phyloP scores from a whole-genome alignment of 2,329 filamentous ascomycete genomes.

The Periglandula ipomoeae region DNA sequence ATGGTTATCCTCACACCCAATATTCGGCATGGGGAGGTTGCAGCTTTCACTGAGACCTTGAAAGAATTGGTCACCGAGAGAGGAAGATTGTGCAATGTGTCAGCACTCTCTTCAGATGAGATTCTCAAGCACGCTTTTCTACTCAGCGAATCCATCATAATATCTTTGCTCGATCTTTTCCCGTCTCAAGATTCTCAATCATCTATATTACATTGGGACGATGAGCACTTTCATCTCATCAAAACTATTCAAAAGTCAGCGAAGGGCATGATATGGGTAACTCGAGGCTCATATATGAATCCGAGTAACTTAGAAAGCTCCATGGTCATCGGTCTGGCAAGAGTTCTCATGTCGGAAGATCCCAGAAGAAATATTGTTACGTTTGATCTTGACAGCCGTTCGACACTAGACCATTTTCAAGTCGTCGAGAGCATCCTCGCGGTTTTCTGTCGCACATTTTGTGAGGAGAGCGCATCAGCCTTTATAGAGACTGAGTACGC shows the following conservation, averaged over 20 bases:
- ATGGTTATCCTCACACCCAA: slow-evolving; percentile 5
- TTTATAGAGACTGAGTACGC: slow-evolving; percentile 35
- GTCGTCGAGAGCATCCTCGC: slow-evolving; percentile 15
- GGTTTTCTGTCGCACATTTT: slow-evolving; percentile 18
- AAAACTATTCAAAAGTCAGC: slow-evolving; percentile 27
- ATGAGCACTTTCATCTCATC: slow-evolving; percentile 30
- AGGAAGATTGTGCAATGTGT: neutral
- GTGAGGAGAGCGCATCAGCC: slow-evolving; percentile 5
- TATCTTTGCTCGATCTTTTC: slow-evolving; percentile 39
- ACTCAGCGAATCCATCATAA: slow-evolving; percentile 20
- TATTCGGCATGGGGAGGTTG: neutral
- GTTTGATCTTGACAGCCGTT: slow-evolving; percentile 28
- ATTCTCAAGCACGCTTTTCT: slow-evolving; percentile 9
- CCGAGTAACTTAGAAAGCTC: slow-evolving; percentile 26
- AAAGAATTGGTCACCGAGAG: neutral
- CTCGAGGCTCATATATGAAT: slow-evolving; percentile 30
- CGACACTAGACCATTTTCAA: slow-evolving; percentile 10
- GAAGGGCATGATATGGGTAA: slow-evolving; percentile 38
- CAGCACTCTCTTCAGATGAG: neutral
- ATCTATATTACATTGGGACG: slow-evolving; percentile 30
- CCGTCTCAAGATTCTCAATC: slow-evolving; percentile 9
- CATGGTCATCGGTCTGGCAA: slow-evolving; percentile 34
- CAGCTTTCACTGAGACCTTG: neutral
- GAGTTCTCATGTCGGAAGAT: slow-evolving; percentile 41
- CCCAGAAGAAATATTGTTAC: slow-evolving; percentile 31